These are phyloP conservation scores for Candida buenavistaensis DNA, from an alignment of 1,139 yeast genomes.

Conservation along the genomic window DNA sequence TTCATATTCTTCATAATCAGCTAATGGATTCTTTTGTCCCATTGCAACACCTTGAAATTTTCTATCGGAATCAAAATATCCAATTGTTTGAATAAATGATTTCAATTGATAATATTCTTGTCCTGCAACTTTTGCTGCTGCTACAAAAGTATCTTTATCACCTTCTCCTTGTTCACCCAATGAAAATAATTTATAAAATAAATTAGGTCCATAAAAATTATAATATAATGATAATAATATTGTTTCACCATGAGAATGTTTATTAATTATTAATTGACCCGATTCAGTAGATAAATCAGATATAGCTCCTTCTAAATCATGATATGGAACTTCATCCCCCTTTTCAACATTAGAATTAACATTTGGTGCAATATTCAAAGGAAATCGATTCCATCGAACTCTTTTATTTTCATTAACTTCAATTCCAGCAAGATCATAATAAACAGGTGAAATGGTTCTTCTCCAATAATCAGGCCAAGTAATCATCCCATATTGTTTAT, in stretches of 20 bases:
- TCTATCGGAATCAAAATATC: slow-evolving; percentile 18
- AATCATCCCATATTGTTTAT: slow-evolving; percentile 55
- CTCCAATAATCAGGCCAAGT: slow-evolving; percentile 87
- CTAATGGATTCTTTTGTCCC: slow-evolving; percentile 31
- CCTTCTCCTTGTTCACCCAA: slow-evolving; percentile 67
- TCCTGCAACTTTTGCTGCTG: slow-evolving; percentile 47
- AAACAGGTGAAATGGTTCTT: slow-evolving; percentile 67
- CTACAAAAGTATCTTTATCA: slow-evolving; percentile 62
- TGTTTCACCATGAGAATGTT: slow-evolving; percentile 53
- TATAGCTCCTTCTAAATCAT: slow-evolving; percentile 55
- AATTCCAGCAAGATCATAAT: slow-evolving; percentile 62
- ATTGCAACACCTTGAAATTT: slow-evolving; percentile 30
- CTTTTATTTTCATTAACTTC: slow-evolving; percentile 22
- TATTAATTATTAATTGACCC: slow-evolving; percentile 57
- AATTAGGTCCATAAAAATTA: slow-evolving; percentile 57
- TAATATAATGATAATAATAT: slow-evolving; percentile 53
- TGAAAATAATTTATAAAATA: slow-evolving; percentile 54
- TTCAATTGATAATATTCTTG: slow-evolving; percentile 50
- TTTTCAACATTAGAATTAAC: slow-evolving; percentile 14
- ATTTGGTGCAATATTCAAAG: slow-evolving; percentile 10
- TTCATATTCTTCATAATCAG: slow-evolving; percentile 19
- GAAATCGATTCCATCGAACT: slow-evolving; percentile 24
- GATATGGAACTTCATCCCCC: slow-evolving; percentile 24
- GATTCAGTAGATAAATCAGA: slow-evolving; percentile 63
- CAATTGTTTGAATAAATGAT: slow-evolving; percentile 25